Evolutionary conservation across 805 yeast genomes (phyloP).

Genomic region (Hanseniaspora singularis): DNA sequence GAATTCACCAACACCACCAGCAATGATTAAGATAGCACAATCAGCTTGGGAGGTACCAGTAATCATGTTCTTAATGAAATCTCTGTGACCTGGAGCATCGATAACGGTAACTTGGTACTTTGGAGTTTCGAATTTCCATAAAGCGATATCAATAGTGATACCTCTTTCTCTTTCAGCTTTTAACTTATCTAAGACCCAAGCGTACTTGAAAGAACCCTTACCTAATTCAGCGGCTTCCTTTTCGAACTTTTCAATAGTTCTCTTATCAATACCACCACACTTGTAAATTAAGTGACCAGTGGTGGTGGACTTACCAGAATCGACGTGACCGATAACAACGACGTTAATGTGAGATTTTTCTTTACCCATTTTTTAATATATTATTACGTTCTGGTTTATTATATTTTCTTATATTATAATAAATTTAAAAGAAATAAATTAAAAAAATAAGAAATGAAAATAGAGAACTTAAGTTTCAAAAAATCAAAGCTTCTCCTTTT

Average conservation of each 20-base stretch:
- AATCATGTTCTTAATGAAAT: constrained; percentile 92
- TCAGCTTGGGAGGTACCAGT: constrained; percentile 93
- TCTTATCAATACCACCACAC: constrained; percentile 99
- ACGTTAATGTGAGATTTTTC: constrained; percentile 97
- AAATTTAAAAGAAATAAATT: too few relatives aligned
- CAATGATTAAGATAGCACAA: constrained; percentile 80
- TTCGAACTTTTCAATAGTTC: constrained; percentile 97
- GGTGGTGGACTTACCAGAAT: constrained; percentile 97
- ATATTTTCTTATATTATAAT: background rate
- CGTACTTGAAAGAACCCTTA: constrained; percentile 95
- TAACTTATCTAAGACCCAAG: constrained; percentile 92
- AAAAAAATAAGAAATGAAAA: too few relatives aligned
- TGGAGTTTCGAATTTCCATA: constrained; percentile 88
- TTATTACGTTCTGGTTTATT: constrained; percentile 15
- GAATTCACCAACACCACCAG: constrained; percentile 89
- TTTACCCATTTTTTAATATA: constrained; percentile 54
- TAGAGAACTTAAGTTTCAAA: too few relatives aligned
- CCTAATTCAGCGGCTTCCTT: constrained; percentile 97
- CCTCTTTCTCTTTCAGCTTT: constrained; percentile 97
- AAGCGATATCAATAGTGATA: constrained; percentile 89
- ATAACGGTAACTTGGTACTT: constrained; percentile 81
- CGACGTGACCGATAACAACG: constrained; percentile 99
- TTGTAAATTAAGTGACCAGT: constrained; percentile 98
- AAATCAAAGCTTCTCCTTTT: too few relatives aligned
- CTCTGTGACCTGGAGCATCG: constrained; percentile 95